These are phyloP conservation scores for Erysimum cheiri DNA, from an alignment of 441 rosid species.

Conservation along the genomic window DNA sequence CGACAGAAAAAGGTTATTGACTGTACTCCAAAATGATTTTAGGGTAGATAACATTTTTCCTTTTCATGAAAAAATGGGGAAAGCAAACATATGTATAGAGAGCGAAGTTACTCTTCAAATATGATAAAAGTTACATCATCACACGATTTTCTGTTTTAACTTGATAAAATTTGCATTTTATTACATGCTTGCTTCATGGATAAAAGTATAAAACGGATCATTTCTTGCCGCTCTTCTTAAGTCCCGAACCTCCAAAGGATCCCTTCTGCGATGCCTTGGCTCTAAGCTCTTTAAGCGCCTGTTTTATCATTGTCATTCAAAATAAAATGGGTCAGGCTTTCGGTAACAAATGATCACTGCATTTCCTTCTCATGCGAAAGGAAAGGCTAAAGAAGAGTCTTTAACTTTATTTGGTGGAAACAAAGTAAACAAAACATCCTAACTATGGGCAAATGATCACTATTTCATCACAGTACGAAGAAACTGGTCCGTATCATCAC, in stretches of 20 bases:
- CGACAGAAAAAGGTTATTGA: neutral
- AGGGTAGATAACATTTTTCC: constrained; percentile 14
- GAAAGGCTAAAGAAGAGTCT: constrained; percentile 6
- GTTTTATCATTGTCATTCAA: constrained; percentile 26
- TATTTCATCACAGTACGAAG: neutral
- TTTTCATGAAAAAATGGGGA: neutral
- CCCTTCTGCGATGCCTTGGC: constrained; percentile 92
- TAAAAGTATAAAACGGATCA: constrained; percentile 52
- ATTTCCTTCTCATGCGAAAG: neutral
- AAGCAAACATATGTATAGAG: constrained; percentile 25
- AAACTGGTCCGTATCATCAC: neutral
- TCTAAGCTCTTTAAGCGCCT: constrained; percentile 90
- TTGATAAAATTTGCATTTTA: constrained; percentile 25
- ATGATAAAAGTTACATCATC: constrained; percentile 40
- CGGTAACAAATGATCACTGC: neutral
- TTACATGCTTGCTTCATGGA: constrained; percentile 18
- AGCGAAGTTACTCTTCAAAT: constrained; percentile 25
- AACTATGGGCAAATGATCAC: neutral
- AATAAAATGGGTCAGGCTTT: constrained; percentile 7
- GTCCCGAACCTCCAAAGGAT: constrained; percentile 84
- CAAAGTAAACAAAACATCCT: neutral
- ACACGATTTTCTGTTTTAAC: constrained; percentile 25
- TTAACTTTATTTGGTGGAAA: neutral
- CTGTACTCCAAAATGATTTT: neutral
- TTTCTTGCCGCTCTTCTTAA: constrained; percentile 98